Evolutionary conservation across 805 yeast genomes (phyloP).

Genomic region (Wickerhamiella occidentalis): DNA sequence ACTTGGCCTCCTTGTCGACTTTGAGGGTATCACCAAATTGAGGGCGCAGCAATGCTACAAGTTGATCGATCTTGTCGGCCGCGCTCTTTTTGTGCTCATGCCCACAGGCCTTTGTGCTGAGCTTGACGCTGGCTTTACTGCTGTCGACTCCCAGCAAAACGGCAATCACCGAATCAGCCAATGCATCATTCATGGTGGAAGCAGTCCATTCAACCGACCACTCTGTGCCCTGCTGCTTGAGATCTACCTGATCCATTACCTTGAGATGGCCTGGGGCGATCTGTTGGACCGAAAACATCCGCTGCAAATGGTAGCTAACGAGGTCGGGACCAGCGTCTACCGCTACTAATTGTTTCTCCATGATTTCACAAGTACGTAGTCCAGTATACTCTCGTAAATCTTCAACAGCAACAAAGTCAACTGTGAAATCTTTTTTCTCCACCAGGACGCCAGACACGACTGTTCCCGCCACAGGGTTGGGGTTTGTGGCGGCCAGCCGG

Average conservation of each 20-base stretch:
- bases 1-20: constrained; percentile 29
- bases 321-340: constrained; percentile 73
- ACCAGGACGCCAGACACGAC: constrained; percentile 74
- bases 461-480: constrained; percentile 30
- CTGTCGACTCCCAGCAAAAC: constrained; percentile 85
- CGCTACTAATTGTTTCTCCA: constrained; percentile 65
- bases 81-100: constrained; percentile 30
- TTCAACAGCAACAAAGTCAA: constrained; percentile 67
- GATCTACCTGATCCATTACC: constrained; percentile 47
- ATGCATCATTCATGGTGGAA: constrained; percentile 76
- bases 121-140: constrained; percentile 86
- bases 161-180: constrained; percentile 90
- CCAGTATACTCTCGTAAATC: constrained; percentile 86
- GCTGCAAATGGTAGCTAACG: constrained; percentile 79
- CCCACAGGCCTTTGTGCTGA: constrained; percentile 50
- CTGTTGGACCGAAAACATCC: constrained; percentile 76
- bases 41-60: constrained; percentile 53
- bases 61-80: constrained; percentile 38
- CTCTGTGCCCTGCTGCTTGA: constrained; percentile 35
- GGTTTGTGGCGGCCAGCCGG: constrained; percentile 39
- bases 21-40: constrained; percentile 77
- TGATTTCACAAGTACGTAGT: constrained; percentile 69
- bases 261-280: constrained; percentile 33
- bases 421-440: constrained; percentile 70
- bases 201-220: constrained; percentile 84